A percentile compares a stretch with the other conserved stretches of the same genome.
phyloP scores from a whole-genome alignment of 805 yeast genomes.

The Kodamaea jinghongensis region DNA sequence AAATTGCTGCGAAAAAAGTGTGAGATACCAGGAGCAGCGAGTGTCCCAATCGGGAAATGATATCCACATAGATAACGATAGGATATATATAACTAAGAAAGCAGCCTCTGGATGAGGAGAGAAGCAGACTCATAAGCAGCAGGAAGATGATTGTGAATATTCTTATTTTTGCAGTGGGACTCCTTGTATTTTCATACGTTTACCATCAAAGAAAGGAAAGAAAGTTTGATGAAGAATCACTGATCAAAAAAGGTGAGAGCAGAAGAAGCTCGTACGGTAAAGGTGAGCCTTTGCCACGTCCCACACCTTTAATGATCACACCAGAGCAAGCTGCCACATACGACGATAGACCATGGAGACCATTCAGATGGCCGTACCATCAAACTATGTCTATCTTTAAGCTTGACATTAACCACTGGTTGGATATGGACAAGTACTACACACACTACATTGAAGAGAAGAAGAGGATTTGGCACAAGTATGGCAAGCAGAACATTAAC shows the following conservation, averaged over 20 bases:
- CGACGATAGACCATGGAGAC: slow-evolving; percentile 80
- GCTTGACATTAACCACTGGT: slow-evolving; percentile 72
- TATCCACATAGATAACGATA: slow-evolving; percentile 7
- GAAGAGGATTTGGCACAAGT: slow-evolving; percentile 52
- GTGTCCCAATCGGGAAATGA: slow-evolving; percentile 7
- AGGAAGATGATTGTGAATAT: not conserved
- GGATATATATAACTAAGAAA: not conserved
- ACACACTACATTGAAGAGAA: slow-evolving; percentile 65
- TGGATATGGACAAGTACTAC: slow-evolving; percentile 77
- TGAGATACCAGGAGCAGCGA: not conserved
- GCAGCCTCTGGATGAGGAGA: not conserved
- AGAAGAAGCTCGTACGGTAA: slow-evolving; percentile 5
- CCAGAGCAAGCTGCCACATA: slow-evolving; percentile 64
- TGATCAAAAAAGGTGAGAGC: slow-evolving; percentile 10
- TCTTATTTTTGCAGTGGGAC: not conserved
- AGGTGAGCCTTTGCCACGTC: slow-evolving; percentile 34
- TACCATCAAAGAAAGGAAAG: slow-evolving; percentile 1
- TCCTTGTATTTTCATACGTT: slow-evolving; percentile 2
- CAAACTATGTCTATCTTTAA: slow-evolving; percentile 75
- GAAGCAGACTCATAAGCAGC: slow-evolving; percentile 1
- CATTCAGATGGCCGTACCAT: slow-evolving; percentile 77
- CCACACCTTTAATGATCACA: slow-evolving; percentile 60
- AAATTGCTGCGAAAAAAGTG: not conserved
- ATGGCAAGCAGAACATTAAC: slow-evolving; percentile 61
- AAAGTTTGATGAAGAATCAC: slow-evolving; percentile 9